Evolutionary conservation across 2,329 filamentous ascomycete genomes (phyloP), one percentile per base, ranked within the genome.

Genomic region (Lachnellula occidentalis): DNA sequence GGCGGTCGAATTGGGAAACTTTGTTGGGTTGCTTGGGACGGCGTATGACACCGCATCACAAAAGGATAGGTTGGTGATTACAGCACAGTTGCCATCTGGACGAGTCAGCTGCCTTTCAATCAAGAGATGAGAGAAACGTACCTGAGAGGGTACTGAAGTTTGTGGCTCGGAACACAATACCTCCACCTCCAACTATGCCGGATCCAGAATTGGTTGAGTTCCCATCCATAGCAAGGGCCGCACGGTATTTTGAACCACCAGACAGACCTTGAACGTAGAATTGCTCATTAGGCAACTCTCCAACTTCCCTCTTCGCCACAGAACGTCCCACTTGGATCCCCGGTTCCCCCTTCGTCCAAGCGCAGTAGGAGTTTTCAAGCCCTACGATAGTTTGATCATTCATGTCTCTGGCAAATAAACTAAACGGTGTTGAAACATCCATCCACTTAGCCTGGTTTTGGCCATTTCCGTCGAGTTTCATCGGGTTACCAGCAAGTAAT

Each of bases 41-140:
- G 92, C 88, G 68, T 96, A 96, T 49, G 92, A 90, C 47, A 92
- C 87, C 64, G 92, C 83, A 62, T 86, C 81, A 73, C 94, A 99
- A 70, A 97, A 95, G 0, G 84, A 77, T n/a, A 99, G 82, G 66
- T 95, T 86, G 70, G 86, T 92, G 45, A 97, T 78, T 41, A 99
- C 79, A 56, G 87, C 86, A 70, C 94, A 99, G 66, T 92, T 95
- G 56, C 83, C 81, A 55, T 88, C 89, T 83, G 27, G 17, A 8
- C 34, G 27, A 22, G 48, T 64, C 55, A 65, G 59, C 50, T 48
- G 22, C 31, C 21, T 17, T 24, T 21, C 17, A n/a, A 46, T 11
- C 51, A 36, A 27, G 31, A 21, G 56, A 22, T 27, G 36, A 15
- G 50, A 27, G 45, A 37, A 34, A 52, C 78, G 69, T 78, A 92